Base-by-base conservation (phyloP, 768 basidiomycete genomes). In the Rossbeevera mucosa region DNA sequence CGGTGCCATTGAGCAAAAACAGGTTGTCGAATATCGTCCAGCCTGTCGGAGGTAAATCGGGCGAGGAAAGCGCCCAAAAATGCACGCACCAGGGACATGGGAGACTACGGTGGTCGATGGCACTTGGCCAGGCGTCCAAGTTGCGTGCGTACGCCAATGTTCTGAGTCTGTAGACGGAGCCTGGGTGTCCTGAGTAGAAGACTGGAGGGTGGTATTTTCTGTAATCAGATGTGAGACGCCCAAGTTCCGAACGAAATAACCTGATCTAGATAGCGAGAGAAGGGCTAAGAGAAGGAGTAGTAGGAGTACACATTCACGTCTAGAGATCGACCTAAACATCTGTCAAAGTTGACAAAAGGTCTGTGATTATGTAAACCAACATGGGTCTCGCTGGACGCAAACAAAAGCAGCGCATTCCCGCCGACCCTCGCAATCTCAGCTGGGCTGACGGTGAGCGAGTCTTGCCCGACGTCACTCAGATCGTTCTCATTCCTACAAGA, bases 1-100 rank as follows among this genome's bases (percentile, higher is more conserved):
- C 78, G 7, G 88, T 85, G 42, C 91, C 91, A 58, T 92, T 90
- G 60, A 83, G 72, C 51, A 92, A 69, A 64, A 90, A 95, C 9
- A 95, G 76, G 51, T 78, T 81, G 71, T 94, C 90, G 54, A 93
- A 85, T 47, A 94, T 83, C 2, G 92, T 91, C 93, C 91, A 96
- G 28, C 93, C 92, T 93, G 40, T 53, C 5, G 18, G 42, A 9
- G 42, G 7, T 28, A 18, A 40, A 12, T 29, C 2, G 6, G 21
- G 6, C 29, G 0, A 2, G 2, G 3, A 22, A 47, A 33, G 14
- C 4, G 4, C 12, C 2, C 2, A 7, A 4, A 4, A 3, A 38
- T 38, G 18, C 5, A 33, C 42, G 66, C 53, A 86, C 90, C 90
- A 65, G 88, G 85, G 7, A 77, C 85, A 70, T 94, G 91, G 6